phyloP scores from a whole-genome alignment of 768 basidiomycete genomes.

The Russula sp. region DNA sequence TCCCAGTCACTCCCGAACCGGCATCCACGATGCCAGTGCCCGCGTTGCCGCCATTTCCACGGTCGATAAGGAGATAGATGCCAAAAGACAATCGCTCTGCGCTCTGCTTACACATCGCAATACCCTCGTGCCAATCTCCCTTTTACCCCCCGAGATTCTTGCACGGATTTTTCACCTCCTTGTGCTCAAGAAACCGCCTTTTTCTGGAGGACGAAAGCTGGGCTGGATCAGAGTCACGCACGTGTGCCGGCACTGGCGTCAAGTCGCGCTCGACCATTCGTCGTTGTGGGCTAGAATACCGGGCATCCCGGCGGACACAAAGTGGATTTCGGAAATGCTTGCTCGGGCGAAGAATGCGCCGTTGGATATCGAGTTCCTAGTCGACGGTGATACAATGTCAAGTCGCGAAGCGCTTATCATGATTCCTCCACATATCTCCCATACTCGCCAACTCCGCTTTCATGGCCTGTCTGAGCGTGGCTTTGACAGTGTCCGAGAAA shows the following conservation, averaged over 20 bases:
- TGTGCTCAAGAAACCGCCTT: background rate
- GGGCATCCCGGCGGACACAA: too few relatives aligned
- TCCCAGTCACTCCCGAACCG: background rate
- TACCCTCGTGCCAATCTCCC: conserved; percentile 7
- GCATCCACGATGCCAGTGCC: background rate
- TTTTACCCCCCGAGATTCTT: conserved; percentile 25
- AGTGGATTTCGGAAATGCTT: too few relatives aligned
- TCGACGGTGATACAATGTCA: too few relatives aligned
- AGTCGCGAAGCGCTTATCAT: too few relatives aligned
- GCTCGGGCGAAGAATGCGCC: too few relatives aligned
- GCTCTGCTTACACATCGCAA: conserved; percentile 16
- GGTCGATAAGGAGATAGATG: conserved; percentile 11
- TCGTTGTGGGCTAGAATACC: conserved; percentile 17
- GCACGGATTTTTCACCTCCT: conserved; percentile 13
- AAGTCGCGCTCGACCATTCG: conserved; percentile 18
- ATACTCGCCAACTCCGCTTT: too few relatives aligned
- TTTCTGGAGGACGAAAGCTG: background rate
- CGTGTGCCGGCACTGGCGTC: conserved; percentile 25
- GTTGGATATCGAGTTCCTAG: too few relatives aligned
- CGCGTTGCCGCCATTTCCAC: background rate
- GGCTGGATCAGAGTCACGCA: conserved; percentile 17
- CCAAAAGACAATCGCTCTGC: background rate
- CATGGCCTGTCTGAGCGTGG: too few relatives aligned
- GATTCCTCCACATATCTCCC: too few relatives aligned
- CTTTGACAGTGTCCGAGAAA: too few relatives aligned